Percentiles rank a stretch among this genome's conserved stretches.
These are phyloP conservation scores for Pseudocercospora eumusae DNA, from an alignment of 2,329 filamentous ascomycete species.

Conservation along the genomic window DNA sequence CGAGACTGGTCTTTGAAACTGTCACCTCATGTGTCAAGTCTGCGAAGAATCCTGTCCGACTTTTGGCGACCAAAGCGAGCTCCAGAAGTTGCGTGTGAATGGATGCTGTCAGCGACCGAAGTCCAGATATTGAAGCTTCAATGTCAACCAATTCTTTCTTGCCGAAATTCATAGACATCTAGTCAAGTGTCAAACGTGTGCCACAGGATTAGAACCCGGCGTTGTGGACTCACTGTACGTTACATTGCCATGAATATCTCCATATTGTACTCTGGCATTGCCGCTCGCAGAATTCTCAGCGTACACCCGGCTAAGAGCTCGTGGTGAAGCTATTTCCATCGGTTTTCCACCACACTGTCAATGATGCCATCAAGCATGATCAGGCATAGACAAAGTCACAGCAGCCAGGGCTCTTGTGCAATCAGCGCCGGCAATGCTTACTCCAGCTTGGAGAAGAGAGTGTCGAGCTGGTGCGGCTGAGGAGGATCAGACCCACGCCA, in stretches of 20 bases:
- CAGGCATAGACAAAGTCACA: too few species aligned
- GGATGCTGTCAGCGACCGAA: not conserved
- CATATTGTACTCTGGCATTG: not conserved
- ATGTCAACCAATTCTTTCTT: constrained; percentile 3
- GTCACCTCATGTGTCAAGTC: too few species aligned
- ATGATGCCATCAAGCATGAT: too few species aligned
- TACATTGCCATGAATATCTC: not conserved
- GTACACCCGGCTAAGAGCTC: not conserved
- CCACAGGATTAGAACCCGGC: too few species aligned
- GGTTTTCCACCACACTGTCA: too few species aligned
- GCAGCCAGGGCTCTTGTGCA: too few species aligned
- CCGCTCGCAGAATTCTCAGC: not conserved
- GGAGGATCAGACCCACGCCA: not conserved
- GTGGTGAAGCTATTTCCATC: not conserved
- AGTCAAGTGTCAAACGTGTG: too few species aligned
- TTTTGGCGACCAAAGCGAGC: too few species aligned
- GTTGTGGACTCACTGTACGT: constrained; percentile 3
- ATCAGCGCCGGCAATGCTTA: too few species aligned
- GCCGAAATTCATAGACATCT: not conserved
- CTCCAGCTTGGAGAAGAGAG: too few species aligned
- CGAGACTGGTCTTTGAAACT: not conserved
- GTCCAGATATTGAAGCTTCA: not conserved
- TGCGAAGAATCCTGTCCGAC: too few species aligned
- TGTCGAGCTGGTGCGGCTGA: not conserved
- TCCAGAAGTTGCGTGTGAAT: not conserved